Base-by-base conservation (phyloP, 2,329 filamentous ascomycete species). In the Dactylellina leptospora region DNA sequence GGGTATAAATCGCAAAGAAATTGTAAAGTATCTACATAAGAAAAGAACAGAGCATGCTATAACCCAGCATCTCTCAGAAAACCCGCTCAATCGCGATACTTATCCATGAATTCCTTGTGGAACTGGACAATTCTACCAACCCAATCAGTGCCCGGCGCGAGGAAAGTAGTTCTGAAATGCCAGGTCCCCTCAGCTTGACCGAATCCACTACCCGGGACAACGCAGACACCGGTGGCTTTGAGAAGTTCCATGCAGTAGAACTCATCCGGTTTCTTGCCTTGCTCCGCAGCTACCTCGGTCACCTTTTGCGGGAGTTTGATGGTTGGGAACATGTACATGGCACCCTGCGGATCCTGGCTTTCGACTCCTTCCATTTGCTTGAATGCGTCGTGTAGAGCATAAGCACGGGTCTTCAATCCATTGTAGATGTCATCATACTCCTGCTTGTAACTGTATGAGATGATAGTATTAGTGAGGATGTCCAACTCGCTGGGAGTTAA, bases 271-370 rank as follows among this genome's bases (percentile, higher is more conserved):
- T 84, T 83, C 78, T 90, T 90, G 77, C 87, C 87, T 79, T 92
- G 90, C 73, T 88, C 82, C 78, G 84, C 80, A 33, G 95, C 95
- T 13, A 90, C 91, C 75, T 89, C 88, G 74, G 88, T 81, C 40
- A 92, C 95, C 82, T 91, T 91, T 22, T 82, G 76, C 1, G 95
- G 87, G 22, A 99, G 84, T 30, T 84, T 87, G 82, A 99, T 96
- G 76, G 91, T 95, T 22, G 95, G 95, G 87, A 97, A 99, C 78
- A 99, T 90, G 83, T 99, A 99, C 95, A 99, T 99, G 79, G 90
- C 89, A 72, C 95, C 95, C 85, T 96, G 75, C 62, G 95, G 95
- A 76, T 87, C 85, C 77, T 90, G 90, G 82, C 93, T 96, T 80
- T 93, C 87, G 69, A 99, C 93, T 68, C 95, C 95, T 81, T 97